Evolutionary conservation across 805 yeast species (phyloP), one percentile per base, ranked within the genome.

Genomic region (Metschnikowia vanudenii): DNA sequence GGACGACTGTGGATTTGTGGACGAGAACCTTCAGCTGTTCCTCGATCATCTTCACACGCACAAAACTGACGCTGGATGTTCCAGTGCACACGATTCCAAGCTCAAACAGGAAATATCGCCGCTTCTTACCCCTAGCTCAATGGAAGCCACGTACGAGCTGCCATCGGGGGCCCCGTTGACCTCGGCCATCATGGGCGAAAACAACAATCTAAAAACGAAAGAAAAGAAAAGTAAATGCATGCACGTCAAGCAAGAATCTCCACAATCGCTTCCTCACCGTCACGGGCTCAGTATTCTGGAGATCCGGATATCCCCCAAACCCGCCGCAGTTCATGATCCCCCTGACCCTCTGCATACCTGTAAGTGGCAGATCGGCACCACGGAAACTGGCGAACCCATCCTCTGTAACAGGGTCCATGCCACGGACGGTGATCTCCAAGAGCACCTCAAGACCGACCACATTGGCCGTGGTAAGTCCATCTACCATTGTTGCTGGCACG

Each of bases 401-500:
- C 47, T 66, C 3, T 94, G 98, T 61, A 68, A 68, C 33, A 50
- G 56, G 37, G 50, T 51, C 2, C 90, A 88, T 57, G 46, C 58
- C 3, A 62, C 76, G 5, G 77, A 85, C 2, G 79, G 80, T 12
- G 85, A 76, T 5, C 71, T 94, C 42, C 88, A 90, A 32, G 70
- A 76, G 4, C 99, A 94, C 64, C 58, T 94, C 16, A 76, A 81
- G 8, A 63, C 69, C 5, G 74, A 65, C 16, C 99, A 94, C 61
- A 71, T 94, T 14, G 85, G 86, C 2, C 76, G 84, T 9, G 90
- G 97, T 1, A 78, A 85, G 60, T 76, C 85, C 1, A 64, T 68
- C 18, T 89, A 91, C 59, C 63, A 64, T 12, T 94, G 99, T 61
- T 58, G 65, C 34, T 94, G 99, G 99, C 63, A 73, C 9, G 84